These are phyloP conservation scores for Solanum hybrid DNA, from an alignment of 305 asterid species.

Conservation along the genomic window DNA sequence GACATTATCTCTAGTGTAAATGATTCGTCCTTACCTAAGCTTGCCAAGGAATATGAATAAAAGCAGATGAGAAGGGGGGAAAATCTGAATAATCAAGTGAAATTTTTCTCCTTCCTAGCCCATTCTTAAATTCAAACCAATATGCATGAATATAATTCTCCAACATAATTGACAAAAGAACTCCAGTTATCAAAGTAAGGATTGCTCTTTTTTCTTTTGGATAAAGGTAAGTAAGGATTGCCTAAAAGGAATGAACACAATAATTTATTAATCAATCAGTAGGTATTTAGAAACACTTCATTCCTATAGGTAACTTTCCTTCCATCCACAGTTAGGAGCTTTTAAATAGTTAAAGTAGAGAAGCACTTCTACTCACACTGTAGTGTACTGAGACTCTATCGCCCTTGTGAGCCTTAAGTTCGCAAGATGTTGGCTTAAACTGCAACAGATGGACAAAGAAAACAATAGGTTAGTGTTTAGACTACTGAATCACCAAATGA, in stretches of 20 bases:
- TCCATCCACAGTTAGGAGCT: neutral
- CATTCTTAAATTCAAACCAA: neutral
- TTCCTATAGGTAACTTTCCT: neutral
- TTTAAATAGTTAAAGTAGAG: neutral
- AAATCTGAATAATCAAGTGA: neutral
- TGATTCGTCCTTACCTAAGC: neutral
- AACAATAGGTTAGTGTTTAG: neutral
- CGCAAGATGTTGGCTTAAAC: conserved; percentile 70
- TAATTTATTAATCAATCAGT: neutral
- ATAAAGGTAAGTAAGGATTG: neutral
- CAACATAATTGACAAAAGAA: neutral
- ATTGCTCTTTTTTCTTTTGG: neutral
- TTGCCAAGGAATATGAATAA: neutral
- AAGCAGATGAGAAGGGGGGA: neutral
- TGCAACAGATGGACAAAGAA: conserved; percentile 27
- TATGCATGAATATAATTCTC: neutral
- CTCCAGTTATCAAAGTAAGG: neutral
- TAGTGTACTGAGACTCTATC: conserved; percentile 81
- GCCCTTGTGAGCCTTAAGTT: conserved; percentile 87
- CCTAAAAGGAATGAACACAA: neutral
- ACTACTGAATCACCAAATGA: neutral
- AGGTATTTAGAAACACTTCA: neutral
- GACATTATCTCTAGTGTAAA: neutral
- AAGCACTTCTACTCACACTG: conserved; percentile 47
- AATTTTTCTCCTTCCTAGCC: neutral